phyloP scores from a whole-genome alignment of 2,329 filamentous ascomycete genomes.

The Dendryphion nanum region DNA sequence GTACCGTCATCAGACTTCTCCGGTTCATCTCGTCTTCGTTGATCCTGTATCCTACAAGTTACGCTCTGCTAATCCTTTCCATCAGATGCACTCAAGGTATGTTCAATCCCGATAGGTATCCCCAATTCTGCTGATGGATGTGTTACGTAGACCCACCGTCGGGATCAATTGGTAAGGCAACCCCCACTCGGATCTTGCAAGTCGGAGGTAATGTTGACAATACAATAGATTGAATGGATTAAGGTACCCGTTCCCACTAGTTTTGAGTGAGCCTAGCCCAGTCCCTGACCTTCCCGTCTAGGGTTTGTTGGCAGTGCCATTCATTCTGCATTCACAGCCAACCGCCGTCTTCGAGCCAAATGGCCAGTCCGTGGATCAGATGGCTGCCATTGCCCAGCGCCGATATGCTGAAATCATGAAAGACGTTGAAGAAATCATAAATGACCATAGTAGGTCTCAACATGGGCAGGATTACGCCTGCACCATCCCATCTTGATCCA shows the following conservation, averaged over 20 bases:
- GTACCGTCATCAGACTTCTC: no score
- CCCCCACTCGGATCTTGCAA: neutral
- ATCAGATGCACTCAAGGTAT: constrained; percentile 64
- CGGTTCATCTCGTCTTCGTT: no score
- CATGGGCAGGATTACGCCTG: neutral
- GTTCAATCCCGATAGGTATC: constrained; percentile 13
- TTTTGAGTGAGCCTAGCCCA: neutral
- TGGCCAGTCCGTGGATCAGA: constrained; percentile 63
- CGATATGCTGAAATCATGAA: constrained; percentile 94
- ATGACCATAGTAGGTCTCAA: constrained; percentile 72
- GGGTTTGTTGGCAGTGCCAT: constrained; percentile 81
- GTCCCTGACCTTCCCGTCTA: no score
- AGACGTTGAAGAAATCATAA: constrained; percentile 87
- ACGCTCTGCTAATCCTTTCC: no score
- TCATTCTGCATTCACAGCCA: constrained; percentile 93
- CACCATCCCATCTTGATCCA: neutral
- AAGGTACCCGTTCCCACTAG: constrained; percentile 53
- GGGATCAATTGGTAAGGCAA: constrained; percentile 81
- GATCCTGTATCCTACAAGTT: no score
- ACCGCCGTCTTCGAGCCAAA: constrained; percentile 77
- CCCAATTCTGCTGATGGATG: neutral
- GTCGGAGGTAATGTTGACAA: constrained; percentile 14
- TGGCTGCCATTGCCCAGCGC: constrained; percentile 77
- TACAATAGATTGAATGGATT: constrained; percentile 76
- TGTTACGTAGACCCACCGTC: constrained; percentile 70